Base-by-base conservation (phyloP, 2,329 filamentous ascomycete species). In the Paecilomyces formosus region DNA sequence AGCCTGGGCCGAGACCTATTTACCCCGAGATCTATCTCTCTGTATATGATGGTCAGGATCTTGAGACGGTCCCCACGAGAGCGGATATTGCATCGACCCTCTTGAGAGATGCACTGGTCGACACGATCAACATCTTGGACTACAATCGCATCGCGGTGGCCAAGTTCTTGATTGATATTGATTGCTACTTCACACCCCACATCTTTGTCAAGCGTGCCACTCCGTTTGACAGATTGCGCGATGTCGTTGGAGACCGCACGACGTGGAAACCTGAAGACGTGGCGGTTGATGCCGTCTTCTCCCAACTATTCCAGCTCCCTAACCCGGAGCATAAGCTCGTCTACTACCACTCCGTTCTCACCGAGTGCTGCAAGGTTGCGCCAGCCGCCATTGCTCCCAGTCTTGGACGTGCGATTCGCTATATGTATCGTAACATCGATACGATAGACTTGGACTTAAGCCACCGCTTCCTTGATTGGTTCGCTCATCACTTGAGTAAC, bases 181-280 rank as follows among this genome's bases (percentile, higher is more conserved):
- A 99, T 73, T 95, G 90, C 74, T 99, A 94, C 76, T 99, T 96
- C 78, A 84, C 92, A 0, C 85, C 90, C 9, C 85, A 87, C 57
- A 97, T 90, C 1, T 99, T 99, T 73, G 87, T 96, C 58, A 96
- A 96, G 77, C 88, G 94, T 59, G 92, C 91, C 1, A 97, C 91
- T 1, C 87, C 92, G 0, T 97, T 96, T 68, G 94, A 99, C 72
- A 88, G 92, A 68, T 83, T 99, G 54, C 85, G 88, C 33, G 85
- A 87, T 52, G 68, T 83, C 21, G 71, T 79, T 1, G 87, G 87
- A 53, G 77, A 84, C 57, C 82, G 83, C 63, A 85, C 88, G 13
- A 92, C 90, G 0, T 99, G 94, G 93, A 99, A 99, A 75, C 92
- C 94, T 0, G 94, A 99, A 76, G 94, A 99, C 75, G 89, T 97